Evolutionary conservation across 2,329 filamentous ascomycete species (phyloP).

Genomic region (Rutstroemia sp.): DNA sequence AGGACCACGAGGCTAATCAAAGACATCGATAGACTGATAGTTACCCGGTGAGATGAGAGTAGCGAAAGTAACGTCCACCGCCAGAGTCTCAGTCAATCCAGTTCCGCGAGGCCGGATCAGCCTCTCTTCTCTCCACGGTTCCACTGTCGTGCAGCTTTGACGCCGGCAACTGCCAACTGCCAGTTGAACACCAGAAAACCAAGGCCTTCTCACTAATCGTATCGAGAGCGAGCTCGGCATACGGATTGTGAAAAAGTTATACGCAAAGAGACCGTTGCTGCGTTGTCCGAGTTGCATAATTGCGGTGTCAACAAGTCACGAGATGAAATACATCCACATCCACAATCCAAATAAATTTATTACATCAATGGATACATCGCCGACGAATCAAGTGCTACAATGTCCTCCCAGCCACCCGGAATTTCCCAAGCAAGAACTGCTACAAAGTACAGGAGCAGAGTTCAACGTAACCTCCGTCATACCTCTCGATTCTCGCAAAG

Average conservation of each 20-base stretch:
- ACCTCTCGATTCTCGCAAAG: background rate
- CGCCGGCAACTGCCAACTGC: background rate
- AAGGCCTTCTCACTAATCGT: background rate
- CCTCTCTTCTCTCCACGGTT: background rate
- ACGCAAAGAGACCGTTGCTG: background rate
- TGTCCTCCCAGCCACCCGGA: background rate
- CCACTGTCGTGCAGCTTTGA: background rate
- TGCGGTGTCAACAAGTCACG: background rate
- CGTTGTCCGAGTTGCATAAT: background rate
- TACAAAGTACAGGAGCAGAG: background rate
- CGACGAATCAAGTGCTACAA: background rate
- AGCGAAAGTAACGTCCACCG: too few species aligned
- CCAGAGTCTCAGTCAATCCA: background rate
- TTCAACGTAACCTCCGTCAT: background rate
- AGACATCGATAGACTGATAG: too few species aligned
- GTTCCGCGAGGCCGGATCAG: background rate
- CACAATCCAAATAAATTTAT: background rate
- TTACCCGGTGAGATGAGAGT: too few species aligned
- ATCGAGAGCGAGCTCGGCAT: background rate
- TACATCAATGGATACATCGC: background rate
- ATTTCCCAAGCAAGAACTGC: background rate
- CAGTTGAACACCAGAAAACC: too few species aligned
- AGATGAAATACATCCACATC: background rate
- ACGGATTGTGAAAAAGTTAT: background rate
- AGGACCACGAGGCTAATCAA: too few species aligned